phyloP scores from a whole-genome alignment of 306 rosid genomes.

The Quercus agrifolia region DNA sequence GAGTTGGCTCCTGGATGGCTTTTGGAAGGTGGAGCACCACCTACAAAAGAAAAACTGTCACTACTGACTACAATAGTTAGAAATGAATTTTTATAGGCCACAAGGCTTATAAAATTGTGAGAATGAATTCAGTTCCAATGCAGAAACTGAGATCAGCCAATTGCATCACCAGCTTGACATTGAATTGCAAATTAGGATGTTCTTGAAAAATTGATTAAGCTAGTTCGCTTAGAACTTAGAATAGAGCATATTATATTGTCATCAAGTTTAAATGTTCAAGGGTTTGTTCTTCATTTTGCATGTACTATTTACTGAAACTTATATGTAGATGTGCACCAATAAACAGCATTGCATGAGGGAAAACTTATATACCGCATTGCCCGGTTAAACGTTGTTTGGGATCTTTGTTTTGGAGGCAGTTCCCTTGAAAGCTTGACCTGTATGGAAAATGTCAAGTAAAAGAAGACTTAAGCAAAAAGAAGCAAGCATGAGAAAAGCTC shows the following conservation, averaged over 20 bases:
- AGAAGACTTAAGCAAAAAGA: constrained; percentile 20
- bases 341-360: neutral
- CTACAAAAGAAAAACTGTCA: constrained; percentile 29
- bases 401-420: constrained; percentile 68
- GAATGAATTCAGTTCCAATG: neutral
- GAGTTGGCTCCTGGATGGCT: constrained; percentile 42
- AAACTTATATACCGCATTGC: constrained; percentile 63
- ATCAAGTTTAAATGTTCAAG: neutral
- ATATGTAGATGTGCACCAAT: neutral
- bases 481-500: constrained; percentile 18
- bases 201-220: too few relatives aligned
- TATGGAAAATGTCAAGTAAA: constrained; percentile 21
- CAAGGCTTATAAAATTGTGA: neutral
- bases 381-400: constrained; percentile 59
- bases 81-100: neutral
- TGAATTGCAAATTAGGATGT: neutral
- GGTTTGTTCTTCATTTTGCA: neutral
- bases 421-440: constrained; percentile 88
- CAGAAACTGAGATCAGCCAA: neutral
- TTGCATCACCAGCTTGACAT: neutral
- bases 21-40: constrained; percentile 55
- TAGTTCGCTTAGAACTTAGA: neutral
- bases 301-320: neutral
- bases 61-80: constrained; percentile 13
- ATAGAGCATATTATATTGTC: neutral